phyloP scores from a whole-genome alignment of 2,329 filamentous ascomycete species.

The Trichoderma harzianum region DNA sequence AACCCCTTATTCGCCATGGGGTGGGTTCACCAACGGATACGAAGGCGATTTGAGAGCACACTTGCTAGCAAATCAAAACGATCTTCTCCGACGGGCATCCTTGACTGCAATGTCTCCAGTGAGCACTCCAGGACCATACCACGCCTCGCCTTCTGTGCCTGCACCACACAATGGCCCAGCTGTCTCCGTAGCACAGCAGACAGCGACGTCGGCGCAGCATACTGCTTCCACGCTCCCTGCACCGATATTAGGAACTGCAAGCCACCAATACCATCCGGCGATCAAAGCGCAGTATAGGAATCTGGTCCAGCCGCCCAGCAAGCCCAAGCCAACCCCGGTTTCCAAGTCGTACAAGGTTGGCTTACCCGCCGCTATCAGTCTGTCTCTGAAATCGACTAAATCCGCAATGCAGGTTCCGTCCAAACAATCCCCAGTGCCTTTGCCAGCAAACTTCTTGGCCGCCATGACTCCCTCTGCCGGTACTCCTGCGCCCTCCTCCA shows the following conservation, averaged over 20 bases:
- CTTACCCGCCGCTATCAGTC: constrained; percentile 25
- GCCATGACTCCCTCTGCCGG: constrained; percentile 35
- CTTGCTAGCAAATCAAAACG: constrained; percentile 36
- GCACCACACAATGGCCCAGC: not conserved
- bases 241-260: not conserved
- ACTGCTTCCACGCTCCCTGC: not conserved
- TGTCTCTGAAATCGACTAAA: constrained; percentile 29
- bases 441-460: constrained; percentile 43
- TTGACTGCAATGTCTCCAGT: constrained; percentile 17
- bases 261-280: constrained; percentile 15
- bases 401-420: constrained; percentile 32
- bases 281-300: constrained; percentile 16
- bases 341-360: constrained; percentile 35
- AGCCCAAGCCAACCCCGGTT: constrained; percentile 25
- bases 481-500: constrained; percentile 20
- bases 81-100: constrained; percentile 29
- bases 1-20: constrained; percentile 55
- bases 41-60: constrained; percentile 50
- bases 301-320: constrained; percentile 20
- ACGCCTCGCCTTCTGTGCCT: not conserved
- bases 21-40: constrained; percentile 60
- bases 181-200: not conserved
- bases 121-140: not conserved
- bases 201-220: constrained; percentile 1
- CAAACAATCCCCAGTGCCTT: constrained; percentile 44